Percentiles rank a stretch among this genome's conserved stretches.
Evolutionary conservation across 2,329 filamentous ascomycete genomes (phyloP).

Genomic region (Penicillium sp.): DNA sequence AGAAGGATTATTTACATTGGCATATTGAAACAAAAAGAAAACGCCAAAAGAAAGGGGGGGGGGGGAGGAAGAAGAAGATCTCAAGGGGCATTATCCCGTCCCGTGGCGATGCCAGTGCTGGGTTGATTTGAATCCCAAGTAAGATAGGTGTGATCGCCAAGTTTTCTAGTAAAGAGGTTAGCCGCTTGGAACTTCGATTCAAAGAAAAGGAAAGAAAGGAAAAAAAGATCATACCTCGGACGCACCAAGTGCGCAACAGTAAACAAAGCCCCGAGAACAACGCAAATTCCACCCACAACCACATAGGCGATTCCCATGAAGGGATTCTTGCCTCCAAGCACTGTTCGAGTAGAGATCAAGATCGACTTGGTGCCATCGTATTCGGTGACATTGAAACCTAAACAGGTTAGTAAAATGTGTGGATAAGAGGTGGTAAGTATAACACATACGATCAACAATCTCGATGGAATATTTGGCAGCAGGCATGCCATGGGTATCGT

Average conservation of each 20-base stretch:
- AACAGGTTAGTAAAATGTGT: conserved; percentile 18
- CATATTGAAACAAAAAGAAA: conserved; percentile 8
- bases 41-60: background rate
- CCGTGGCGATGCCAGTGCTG: conserved; percentile 54
- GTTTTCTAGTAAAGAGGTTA: conserved; percentile 63
- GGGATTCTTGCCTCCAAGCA: conserved; percentile 92
- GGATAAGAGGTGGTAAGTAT: background rate
- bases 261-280: conserved; percentile 83
- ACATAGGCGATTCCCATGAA: conserved; percentile 97
- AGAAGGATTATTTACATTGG: conserved; percentile 20
- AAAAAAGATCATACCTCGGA: conserved; percentile 64
- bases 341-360: conserved; percentile 81
- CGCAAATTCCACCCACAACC: conserved; percentile 88
- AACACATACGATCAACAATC: conserved; percentile 71
- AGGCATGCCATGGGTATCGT: conserved; percentile 68
- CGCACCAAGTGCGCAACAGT: conserved; percentile 87
- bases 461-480: conserved; percentile 73
- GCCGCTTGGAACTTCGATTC: background rate
- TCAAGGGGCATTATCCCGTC: conserved; percentile 50
- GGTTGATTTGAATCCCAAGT: conserved; percentile 83
- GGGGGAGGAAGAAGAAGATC: conserved; percentile 4
- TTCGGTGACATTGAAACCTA: conserved; percentile 75
- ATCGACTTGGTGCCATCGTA: conserved; percentile 90
- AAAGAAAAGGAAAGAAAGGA: background rate
- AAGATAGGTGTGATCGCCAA: conserved; percentile 95